Conservation (phyloP, 805 yeast species). For the Wickerhamiella vanderwaltii region DNA sequence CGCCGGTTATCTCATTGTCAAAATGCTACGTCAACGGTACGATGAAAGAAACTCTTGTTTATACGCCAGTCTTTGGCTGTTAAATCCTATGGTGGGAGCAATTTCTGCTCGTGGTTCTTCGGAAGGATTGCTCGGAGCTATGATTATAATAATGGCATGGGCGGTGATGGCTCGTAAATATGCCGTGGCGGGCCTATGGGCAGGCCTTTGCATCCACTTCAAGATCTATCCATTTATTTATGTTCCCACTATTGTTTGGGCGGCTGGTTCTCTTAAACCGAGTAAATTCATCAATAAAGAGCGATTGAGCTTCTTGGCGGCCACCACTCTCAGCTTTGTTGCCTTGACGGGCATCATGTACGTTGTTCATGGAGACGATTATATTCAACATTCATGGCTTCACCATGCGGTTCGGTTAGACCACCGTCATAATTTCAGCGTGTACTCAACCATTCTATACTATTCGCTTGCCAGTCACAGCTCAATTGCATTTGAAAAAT, state of each 20-base stretch:
- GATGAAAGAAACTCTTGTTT: conserved; percentile 29
- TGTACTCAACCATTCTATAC: conserved; percentile 61
- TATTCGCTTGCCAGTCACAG: conserved; percentile 24
- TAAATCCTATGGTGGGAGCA: conserved; percentile 90
- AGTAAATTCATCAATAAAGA: conserved; percentile 30
- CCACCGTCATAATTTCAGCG: conserved; percentile 89
- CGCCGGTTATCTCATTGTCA: conserved; percentile 56
- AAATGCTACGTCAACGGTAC: conserved; percentile 28
- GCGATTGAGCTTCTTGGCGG: conserved; percentile 33
- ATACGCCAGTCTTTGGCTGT: conserved; percentile 61
- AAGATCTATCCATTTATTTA: conserved; percentile 88
- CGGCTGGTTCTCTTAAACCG: conserved; percentile 25
- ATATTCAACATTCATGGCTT: conserved; percentile 61
- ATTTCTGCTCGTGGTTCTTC: conserved; percentile 90
- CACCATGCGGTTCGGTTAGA: conserved; percentile 77
- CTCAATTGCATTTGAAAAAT: conserved; percentile 18
- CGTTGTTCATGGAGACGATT: conserved; percentile 57
- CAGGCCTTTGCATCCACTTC: conserved; percentile 78
- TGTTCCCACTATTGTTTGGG: conserved; percentile 54
- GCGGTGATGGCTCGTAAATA: conserved; percentile 33
- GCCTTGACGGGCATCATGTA: conserved; percentile 50
- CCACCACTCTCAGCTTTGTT: conserved; percentile 35
- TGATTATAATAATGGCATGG: conserved; percentile 46
- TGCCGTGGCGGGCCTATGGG: conserved; percentile 34
- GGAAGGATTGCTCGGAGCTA: conserved; percentile 74